Conservation (phyloP, 495 filamentous ascomycete species). For the Pyrenopolyporus hunteri region DNA sequence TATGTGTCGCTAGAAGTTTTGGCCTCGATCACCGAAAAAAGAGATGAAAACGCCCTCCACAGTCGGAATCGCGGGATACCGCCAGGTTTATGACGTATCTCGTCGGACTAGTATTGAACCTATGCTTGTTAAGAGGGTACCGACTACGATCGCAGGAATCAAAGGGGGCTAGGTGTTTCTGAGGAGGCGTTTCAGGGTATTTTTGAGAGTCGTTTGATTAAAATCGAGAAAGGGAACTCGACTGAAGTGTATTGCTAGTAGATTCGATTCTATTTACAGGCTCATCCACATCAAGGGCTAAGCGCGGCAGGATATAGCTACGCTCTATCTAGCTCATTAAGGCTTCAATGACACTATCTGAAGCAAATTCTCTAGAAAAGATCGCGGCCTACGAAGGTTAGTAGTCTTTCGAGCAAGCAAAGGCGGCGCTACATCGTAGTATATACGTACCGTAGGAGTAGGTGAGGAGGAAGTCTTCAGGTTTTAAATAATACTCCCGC, state of each 20-base stretch:
- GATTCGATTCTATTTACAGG: background rate
- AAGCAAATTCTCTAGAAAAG: background rate
- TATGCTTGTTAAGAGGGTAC: too few species aligned
- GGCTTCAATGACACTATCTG: background rate
- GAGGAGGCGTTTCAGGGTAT: constrained; percentile 5
- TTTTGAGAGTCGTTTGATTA: background rate
- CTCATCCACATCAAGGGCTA: background rate
- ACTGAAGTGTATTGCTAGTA: background rate
- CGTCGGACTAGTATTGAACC: too few species aligned
- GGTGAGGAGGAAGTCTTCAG: too few species aligned
- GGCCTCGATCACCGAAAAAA: background rate
- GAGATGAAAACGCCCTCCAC: too few species aligned
- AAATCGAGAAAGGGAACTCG: background rate
- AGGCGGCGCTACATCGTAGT: too few species aligned
- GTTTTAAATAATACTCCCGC: too few species aligned
- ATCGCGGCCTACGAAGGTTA: background rate
- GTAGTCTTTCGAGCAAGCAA: too few species aligned
- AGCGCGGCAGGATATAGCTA: background rate
- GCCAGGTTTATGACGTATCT: too few species aligned
- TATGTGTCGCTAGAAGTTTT: background rate
- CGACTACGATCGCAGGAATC: constrained; percentile 1
- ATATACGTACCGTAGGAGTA: too few species aligned
- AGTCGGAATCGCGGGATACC: too few species aligned
- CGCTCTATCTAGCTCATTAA: background rate
- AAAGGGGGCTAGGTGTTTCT: constrained; percentile 1